phyloP scores from a whole-genome alignment of 192 early-diverging fungal genomes.

The Coemansia sp. region DNA sequence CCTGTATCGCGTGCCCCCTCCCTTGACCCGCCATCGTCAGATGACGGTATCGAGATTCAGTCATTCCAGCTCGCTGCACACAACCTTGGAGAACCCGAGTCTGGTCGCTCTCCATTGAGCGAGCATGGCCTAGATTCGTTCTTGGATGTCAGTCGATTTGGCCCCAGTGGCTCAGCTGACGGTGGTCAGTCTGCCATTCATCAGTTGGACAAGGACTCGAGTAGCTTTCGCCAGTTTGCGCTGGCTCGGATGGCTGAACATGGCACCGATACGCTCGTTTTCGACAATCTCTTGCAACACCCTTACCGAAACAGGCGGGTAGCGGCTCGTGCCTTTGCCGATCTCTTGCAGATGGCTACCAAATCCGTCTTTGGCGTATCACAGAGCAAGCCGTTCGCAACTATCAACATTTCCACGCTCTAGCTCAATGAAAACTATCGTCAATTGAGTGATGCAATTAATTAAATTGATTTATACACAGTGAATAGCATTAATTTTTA shows the following conservation, averaged over 20 bases:
- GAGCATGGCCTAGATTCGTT: conserved; percentile 41
- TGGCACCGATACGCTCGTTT: conserved; percentile 4
- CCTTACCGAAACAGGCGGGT: conserved; percentile 33
- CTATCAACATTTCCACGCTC: conserved; percentile 16
- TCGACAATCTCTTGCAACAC: conserved; percentile 24
- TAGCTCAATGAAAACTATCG: too few relatives aligned
- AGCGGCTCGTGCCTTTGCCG: conserved; percentile 45
- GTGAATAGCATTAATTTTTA: not conserved
- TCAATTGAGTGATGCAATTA: too few relatives aligned
- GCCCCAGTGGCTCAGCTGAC: not conserved
- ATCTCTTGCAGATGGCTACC: conserved; percentile 42
- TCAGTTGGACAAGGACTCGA: conserved; percentile 23
- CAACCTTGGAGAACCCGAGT: not conserved
- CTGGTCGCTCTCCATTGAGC: not conserved
- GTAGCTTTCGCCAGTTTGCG: conserved; percentile 34
- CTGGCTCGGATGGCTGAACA: conserved; percentile 18
- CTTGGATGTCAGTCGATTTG: conserved; percentile 19
- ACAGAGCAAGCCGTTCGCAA: conserved; percentile 15
- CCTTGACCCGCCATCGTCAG: conserved; percentile 35
- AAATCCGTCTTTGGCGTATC: conserved; percentile 28
- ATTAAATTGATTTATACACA: not conserved
- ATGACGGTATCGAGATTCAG: conserved; percentile 40
- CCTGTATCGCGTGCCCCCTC: conserved; percentile 26
- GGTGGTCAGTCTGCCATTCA: not conserved
- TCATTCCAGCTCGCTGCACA: conserved; percentile 37